These are phyloP conservation scores for Gastrodia elata DNA, from an alignment of 106 monocot genomes.

Conservation along the genomic window DNA sequence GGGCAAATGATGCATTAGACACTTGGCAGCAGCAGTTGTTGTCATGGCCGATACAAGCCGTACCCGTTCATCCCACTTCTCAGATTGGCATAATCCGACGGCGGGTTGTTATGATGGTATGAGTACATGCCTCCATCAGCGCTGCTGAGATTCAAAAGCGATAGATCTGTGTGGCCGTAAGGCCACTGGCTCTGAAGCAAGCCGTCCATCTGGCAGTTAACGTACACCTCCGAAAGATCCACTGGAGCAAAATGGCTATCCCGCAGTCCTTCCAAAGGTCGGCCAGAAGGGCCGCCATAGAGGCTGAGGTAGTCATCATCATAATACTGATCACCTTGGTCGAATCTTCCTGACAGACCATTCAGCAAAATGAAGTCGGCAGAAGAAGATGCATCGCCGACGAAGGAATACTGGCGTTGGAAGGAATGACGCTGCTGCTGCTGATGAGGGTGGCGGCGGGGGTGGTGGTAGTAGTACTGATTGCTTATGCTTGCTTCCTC, in stretches of 20 bases:
- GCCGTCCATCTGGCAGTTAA: constrained; percentile 31
- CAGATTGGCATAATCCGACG: constrained; percentile 24
- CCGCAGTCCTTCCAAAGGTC: constrained; percentile 11
- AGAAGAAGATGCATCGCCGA: constrained; percentile 7
- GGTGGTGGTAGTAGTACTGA: constrained; percentile 8
- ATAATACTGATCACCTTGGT: constrained; percentile 29
- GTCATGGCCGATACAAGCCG: constrained; percentile 32
- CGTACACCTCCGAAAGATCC: constrained; percentile 29
- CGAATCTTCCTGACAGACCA: constrained; percentile 12
- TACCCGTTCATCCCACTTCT: constrained; percentile 33
- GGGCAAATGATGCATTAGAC: background rate
- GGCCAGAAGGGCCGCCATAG: constrained; percentile 17
- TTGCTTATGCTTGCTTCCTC: constrained; percentile 9
- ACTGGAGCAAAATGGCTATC: constrained; percentile 12
- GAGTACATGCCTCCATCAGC: constrained; percentile 27
- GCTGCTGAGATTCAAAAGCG: constrained; percentile 20
- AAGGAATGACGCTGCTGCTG: constrained; percentile 14
- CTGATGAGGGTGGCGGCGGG: constrained; percentile 4
- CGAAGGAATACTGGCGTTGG: constrained; percentile 43
- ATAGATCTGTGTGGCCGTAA: constrained; percentile 17
- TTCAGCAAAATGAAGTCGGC: constrained; percentile 20
- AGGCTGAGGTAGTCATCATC: constrained; percentile 21
- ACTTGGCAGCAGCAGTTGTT: background rate
- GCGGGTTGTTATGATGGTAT: constrained; percentile 14
- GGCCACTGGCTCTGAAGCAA: constrained; percentile 45